phyloP scores from a whole-genome alignment of 257 asterid species.

The Nemophila menziesii region DNA sequence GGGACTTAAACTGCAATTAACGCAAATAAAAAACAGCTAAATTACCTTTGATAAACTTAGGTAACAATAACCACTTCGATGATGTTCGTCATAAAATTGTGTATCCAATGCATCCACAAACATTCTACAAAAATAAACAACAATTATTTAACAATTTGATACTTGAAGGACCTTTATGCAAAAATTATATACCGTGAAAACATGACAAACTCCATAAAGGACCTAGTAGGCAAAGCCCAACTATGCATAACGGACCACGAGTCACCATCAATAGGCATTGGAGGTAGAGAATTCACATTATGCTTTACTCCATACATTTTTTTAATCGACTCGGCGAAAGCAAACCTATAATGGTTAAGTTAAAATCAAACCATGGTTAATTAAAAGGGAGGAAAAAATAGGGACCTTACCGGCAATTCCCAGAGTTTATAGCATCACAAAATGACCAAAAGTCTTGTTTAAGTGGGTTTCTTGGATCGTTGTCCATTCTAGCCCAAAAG shows the following conservation, averaged over 20 bases:
- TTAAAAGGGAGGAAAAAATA: not conserved
- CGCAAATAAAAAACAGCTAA: not conserved
- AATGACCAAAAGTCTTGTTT: conserved; percentile 90
- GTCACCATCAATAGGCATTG: conserved; percentile 63
- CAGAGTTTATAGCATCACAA: conserved; percentile 86
- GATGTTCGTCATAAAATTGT: conserved; percentile 53
- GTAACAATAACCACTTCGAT: conserved; percentile 51
- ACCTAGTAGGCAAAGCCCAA: conserved; percentile 87
- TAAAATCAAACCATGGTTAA: conserved; percentile 5
- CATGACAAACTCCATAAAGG: conserved; percentile 87
- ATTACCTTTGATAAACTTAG: conserved; percentile 66
- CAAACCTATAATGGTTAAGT: conserved; percentile 38
- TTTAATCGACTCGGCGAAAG: conserved; percentile 62
- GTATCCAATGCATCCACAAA: conserved; percentile 82
- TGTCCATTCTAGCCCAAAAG: conserved; percentile 80
- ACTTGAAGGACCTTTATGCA: not conserved
- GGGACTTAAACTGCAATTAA: not conserved
- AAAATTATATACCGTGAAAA: conserved; percentile 62
- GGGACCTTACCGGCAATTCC: conserved; percentile 76
- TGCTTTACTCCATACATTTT: conserved; percentile 78
- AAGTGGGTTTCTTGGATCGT: conserved; percentile 45
- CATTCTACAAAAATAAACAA: conserved; percentile 39
- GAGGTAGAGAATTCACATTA: conserved; percentile 56
- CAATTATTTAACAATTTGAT: conserved; percentile 1
- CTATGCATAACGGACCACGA: conserved; percentile 91